Percentiles rank a stretch among this genome's conserved stretches.
phyloP scores from a whole-genome alignment of 2,329 filamentous ascomycete species.

The Orbilia blumenaviensis region DNA sequence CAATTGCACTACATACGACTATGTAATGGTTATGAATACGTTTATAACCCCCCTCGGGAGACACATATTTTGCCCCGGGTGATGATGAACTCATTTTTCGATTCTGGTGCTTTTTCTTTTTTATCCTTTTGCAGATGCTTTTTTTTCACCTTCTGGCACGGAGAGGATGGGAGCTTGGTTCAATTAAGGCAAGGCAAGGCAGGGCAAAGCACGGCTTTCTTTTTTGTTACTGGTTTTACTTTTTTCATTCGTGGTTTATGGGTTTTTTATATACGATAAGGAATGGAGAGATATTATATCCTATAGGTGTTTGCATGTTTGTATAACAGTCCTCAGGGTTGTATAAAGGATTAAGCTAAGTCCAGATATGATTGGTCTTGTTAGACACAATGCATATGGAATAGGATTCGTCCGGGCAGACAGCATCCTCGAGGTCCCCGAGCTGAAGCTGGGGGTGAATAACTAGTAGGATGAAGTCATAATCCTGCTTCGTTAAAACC shows the following conservation, averaged over 20 bases:
- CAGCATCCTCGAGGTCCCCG: no score
- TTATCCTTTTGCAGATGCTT: neutral
- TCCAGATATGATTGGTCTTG: no score
- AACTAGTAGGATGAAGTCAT: no score
- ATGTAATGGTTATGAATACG: neutral
- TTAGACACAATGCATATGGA: no score
- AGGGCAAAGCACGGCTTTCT: neutral
- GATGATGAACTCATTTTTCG: neutral
- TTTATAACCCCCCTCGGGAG: neutral
- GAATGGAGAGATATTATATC: conserved; percentile 4
- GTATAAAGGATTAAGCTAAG: no score
- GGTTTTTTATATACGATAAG: conserved; percentile 18
- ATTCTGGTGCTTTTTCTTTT: neutral
- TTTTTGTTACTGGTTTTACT: neutral
- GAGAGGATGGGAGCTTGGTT: conserved; percentile 12
- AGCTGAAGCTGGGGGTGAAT: no score
- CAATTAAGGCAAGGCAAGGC: neutral
- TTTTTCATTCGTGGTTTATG: neutral
- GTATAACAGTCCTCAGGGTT: no score
- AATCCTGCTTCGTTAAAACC: no score
- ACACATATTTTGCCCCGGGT: neutral
- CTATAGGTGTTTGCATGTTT: neutral
- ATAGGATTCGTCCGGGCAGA: no score
- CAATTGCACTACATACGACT: neutral
- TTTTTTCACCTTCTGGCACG: neutral